phyloP scores from a whole-genome alignment of 164 flowering plant species.

The Liriodendron chinense region DNA sequence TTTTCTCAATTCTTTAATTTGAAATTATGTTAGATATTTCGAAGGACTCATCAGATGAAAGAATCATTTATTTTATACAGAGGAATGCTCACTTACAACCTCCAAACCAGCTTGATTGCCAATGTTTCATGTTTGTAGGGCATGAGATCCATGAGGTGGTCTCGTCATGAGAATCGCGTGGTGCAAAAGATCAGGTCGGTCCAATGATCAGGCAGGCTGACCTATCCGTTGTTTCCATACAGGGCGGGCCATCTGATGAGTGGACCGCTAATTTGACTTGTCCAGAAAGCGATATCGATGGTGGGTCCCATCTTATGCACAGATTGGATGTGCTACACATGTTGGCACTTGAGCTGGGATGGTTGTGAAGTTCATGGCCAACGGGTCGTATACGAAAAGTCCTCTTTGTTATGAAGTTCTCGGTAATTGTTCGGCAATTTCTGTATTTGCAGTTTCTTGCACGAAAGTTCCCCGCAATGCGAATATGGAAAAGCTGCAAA shows the following conservation, averaged over 20 bases:
- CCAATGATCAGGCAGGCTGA: not conserved
- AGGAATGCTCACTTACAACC: too few species aligned
- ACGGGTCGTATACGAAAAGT: not conserved
- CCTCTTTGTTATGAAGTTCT: not conserved
- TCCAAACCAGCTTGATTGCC: not conserved
- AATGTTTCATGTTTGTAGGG: too few species aligned
- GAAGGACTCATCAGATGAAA: not conserved
- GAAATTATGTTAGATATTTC: not conserved
- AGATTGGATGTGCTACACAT: too few species aligned
- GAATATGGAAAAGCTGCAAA: slow-evolving; percentile 53
- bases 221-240: not conserved
- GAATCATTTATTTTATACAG: not conserved
- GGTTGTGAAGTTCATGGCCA: not conserved
- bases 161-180: not conserved
- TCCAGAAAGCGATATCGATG: not conserved
- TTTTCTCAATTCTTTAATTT: not conserved
- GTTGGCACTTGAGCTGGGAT: not conserved
- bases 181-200: not conserved
- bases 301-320: too few species aligned
- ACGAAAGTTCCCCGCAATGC: slow-evolving; percentile 54
- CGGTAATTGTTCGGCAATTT: not conserved
- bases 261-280: not conserved
- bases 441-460: slow-evolving; percentile 25
- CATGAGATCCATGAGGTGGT: not conserved
- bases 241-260: not conserved